These are phyloP conservation scores for Eucalyptus cloeziana DNA, from an alignment of 345 rosid genomes.

Conservation along the genomic window DNA sequence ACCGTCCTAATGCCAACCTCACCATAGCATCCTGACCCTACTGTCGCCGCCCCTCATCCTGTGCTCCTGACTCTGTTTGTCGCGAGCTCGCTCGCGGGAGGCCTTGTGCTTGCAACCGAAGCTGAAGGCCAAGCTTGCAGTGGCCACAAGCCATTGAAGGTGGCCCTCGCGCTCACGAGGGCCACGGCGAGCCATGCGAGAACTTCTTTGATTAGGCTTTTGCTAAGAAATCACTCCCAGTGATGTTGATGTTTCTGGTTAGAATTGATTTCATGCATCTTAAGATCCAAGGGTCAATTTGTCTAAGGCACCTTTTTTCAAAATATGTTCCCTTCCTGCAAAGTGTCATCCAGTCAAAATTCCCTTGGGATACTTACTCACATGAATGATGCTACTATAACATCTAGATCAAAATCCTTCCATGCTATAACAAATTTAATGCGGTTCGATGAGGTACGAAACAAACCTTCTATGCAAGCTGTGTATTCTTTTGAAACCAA, in stretches of 20 bases:
- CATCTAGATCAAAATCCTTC: background rate
- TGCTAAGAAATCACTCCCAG: background rate
- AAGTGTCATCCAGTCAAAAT: background rate
- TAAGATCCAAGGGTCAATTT: background rate
- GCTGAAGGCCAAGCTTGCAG: background rate
- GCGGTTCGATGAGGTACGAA: background rate
- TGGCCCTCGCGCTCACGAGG: background rate
- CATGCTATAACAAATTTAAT: background rate
- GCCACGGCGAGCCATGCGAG: background rate
- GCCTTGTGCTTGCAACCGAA: background rate
- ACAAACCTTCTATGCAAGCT: constrained; percentile 61
- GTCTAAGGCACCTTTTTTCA: background rate
- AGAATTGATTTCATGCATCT: background rate
- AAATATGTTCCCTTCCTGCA: background rate
- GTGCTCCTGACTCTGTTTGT: background rate
- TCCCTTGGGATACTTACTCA: background rate
- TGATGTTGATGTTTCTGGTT: background rate
- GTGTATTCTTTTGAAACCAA: constrained; percentile 54
- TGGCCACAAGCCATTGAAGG: background rate
- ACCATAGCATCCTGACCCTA: background rate
- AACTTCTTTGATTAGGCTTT: background rate
- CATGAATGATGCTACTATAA: background rate
- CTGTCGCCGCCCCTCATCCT: background rate
- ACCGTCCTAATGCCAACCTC: background rate
- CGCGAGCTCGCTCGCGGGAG: background rate